Base-by-base conservation (phyloP, 768 basidiomycete genomes). In the Chalciporus sphaerocephalus region DNA sequence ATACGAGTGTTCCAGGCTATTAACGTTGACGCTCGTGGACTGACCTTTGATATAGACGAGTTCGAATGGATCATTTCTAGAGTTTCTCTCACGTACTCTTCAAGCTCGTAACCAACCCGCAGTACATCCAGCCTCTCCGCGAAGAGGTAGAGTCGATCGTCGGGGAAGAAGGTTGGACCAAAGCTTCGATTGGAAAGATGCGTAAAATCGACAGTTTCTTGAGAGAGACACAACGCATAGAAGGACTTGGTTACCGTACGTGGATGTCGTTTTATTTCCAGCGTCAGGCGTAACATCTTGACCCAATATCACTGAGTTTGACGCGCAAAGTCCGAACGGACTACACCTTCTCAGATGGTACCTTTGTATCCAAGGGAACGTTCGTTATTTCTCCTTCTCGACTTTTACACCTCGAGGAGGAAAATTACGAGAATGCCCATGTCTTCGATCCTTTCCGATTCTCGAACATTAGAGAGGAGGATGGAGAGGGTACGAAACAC, bases 361-460 rank as follows among this genome's bases (percentile, higher is more conserved):
- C 69, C 1, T 51, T 64, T 22, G 50, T 70, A 21, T 70, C 69
- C 2, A 48, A 58, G 24, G 71, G 66, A 20, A 57, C 59, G 10
- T 54, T 53, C 30, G 23, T 70, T 4, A 47, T 62, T 3, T 55
- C 54, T 21, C 56, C 65, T 11, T 42, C 56, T 10, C 50, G 55
- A 36, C 55, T 58, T 9, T 37, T 58, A 6, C 64, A 66, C 41
- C 51, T 39, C 45, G 58, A 59, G 40, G 32, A 41, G 2, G 32
- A 44, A 17, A 15, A 40, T 17, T 73, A 74, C 37, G 50, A 63
- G 8, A 58, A 70, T 21, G 53, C 73, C 5, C 22, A 60, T 6
- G 51, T 46, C 5, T 74, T 81, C 49, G 69, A 78, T 30, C 72
- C 71, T 0, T 76, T 74, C 60, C 74, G 79, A n/a, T 80, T 77